A percentile compares a stretch with the other conserved stretches of the same genome.
phyloP scores from a whole-genome alignment of 2,329 filamentous ascomycete species.

The Talaromyces sp. region DNA sequence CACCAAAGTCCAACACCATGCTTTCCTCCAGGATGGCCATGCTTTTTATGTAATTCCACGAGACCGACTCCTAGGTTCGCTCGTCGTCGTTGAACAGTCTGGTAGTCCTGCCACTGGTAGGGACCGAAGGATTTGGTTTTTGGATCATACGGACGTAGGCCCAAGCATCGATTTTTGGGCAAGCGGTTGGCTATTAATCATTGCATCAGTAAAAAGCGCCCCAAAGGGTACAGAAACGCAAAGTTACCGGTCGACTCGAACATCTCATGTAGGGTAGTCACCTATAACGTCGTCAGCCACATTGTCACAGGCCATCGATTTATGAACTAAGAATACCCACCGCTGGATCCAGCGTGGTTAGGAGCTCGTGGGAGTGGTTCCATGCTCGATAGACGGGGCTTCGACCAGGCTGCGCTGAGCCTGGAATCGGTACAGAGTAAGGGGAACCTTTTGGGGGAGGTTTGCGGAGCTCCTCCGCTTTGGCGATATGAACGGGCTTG shows the following conservation, averaged over 20 bases:
- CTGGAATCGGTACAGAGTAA: constrained; percentile 74
- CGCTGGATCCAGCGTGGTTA: constrained; percentile 69
- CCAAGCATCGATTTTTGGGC: constrained; percentile 71
- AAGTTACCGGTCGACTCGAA: constrained; percentile 63
- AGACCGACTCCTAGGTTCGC: constrained; percentile 83
- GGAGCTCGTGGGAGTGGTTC: constrained; percentile 67
- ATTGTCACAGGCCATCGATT: background rate
- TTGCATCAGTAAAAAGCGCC: background rate
- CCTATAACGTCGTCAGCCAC: constrained; percentile 27
- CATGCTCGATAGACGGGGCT: constrained; percentile 79
- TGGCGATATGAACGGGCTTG: constrained; percentile 34
- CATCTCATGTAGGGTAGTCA: constrained; percentile 71
- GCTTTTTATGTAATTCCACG: constrained; percentile 72
- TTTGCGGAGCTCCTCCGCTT: constrained; percentile 51
- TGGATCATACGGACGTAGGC: constrained; percentile 74
- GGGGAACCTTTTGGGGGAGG: constrained; percentile 71
- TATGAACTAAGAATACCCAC: constrained; percentile 31
- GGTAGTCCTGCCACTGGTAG: constrained; percentile 82
- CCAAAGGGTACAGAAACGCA: background rate
- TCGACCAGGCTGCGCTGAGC: constrained; percentile 68
- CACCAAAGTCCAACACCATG: constrained; percentile 81
- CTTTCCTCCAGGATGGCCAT: constrained; percentile 63
- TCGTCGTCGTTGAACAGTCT: constrained; percentile 71
- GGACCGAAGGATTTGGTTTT: constrained; percentile 68
- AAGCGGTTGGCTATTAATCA: constrained; percentile 50